Evolutionary conservation across 805 yeast genomes (phyloP).

Genomic region (Metschnikowia colocasiae): DNA sequence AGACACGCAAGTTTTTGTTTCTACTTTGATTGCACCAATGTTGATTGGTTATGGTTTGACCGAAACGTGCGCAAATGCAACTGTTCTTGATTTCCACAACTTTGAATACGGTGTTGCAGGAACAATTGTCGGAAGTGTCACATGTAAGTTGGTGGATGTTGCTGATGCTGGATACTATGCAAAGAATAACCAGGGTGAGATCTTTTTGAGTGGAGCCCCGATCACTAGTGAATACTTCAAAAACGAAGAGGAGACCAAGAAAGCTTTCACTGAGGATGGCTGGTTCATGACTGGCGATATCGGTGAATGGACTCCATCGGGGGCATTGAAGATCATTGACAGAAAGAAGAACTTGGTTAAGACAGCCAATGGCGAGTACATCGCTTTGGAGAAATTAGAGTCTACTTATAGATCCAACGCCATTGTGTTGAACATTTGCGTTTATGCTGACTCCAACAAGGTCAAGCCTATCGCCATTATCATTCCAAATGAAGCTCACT

Average conservation of each 20-base stretch:
- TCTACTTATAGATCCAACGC: constrained; percentile 82
- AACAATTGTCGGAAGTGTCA: constrained; percentile 74
- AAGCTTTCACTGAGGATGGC: constrained; percentile 76
- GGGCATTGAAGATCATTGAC: constrained; percentile 81
- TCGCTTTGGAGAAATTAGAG: constrained; percentile 94
- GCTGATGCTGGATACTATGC: constrained; percentile 89
- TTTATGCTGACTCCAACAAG: constrained; percentile 83
- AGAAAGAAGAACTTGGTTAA: constrained; percentile 94
- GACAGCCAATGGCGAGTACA: constrained; percentile 95
- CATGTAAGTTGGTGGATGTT: constrained; percentile 86
- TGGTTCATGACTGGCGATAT: constrained; percentile 98
- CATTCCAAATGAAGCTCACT: constrained; percentile 68
- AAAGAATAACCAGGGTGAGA: constrained; percentile 89
- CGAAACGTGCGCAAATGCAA: constrained; percentile 89
- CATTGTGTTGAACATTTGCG: constrained; percentile 77
- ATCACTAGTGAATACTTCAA: constrained; percentile 76
- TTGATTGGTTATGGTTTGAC: constrained; percentile 95
- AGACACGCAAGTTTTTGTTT: constrained; percentile 78
- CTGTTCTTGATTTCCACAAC: constrained; percentile 60
- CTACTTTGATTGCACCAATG: constrained; percentile 77
- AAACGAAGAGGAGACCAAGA: constrained; percentile 76
- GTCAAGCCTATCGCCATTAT: constrained; percentile 92
- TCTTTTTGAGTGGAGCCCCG: constrained; percentile 71
- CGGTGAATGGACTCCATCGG: constrained; percentile 84
- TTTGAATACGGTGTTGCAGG: constrained; percentile 80